Percentiles rank a stretch among this genome's conserved stretches.
Conservation (phyloP, 2,329 filamentous ascomycete genomes). For the Pyricularia sp. region DNA sequence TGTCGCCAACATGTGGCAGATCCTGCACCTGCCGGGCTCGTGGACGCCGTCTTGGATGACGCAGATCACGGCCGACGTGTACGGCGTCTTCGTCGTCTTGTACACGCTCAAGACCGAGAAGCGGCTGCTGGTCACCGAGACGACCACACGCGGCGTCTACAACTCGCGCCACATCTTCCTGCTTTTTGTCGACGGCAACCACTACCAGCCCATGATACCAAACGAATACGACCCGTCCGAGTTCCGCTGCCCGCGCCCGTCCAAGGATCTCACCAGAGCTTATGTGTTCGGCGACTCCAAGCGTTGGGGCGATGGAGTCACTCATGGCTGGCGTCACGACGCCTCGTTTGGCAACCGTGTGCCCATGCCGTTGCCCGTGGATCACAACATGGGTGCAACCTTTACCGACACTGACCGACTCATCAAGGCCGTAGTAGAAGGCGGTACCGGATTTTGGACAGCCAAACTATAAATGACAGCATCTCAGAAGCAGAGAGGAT, state of each 20-base stretch:
- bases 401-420: neutral
- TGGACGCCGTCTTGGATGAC: conserved; percentile 19
- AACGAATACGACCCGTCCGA: conserved; percentile 18
- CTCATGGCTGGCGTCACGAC: conserved; percentile 4
- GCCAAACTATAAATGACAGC: neutral
- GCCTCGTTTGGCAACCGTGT: conserved; percentile 4
- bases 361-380: neutral
- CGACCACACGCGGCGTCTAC: conserved; percentile 17
- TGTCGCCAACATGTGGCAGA: conserved; percentile 18
- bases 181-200: conserved; percentile 12
- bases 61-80: conserved; percentile 21
- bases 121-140: conserved; percentile 10
- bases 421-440: neutral
- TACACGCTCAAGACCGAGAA: conserved; percentile 11
- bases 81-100: conserved; percentile 19
- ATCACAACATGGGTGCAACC: conserved; percentile 4
- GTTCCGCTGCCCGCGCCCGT: conserved; percentile 19
- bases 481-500: neutral
- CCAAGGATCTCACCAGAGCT: conserved; percentile 6
- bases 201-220: conserved; percentile 19
- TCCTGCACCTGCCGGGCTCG: conserved; percentile 16
- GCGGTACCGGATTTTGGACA: neutral
- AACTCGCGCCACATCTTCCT: conserved; percentile 21
- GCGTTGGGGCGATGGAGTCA: conserved; percentile 2
- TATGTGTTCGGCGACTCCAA: neutral